A percentile compares a stretch with the other conserved stretches of the same genome.
These are phyloP conservation scores for Prunus yedoensis DNA, from an alignment of 331 rosid species.

Conservation along the genomic window DNA sequence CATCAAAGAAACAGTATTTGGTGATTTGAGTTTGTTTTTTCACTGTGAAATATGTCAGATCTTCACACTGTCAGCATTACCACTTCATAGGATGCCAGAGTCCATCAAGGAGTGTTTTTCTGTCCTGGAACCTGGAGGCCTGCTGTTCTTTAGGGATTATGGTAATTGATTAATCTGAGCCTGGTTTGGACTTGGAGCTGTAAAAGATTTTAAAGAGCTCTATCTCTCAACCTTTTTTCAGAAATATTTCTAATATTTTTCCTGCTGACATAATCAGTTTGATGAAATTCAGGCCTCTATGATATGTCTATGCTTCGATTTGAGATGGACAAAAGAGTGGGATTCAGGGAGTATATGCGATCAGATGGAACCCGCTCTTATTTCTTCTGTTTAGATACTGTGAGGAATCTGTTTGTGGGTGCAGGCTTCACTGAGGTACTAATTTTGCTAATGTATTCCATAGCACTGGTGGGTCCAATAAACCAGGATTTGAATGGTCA, in stretches of 20 bases:
- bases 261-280: constrained; percentile 22
- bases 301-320: constrained; percentile 98
- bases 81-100: constrained; percentile 64
- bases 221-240: not conserved
- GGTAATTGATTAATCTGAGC: constrained; percentile 46
- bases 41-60: constrained; percentile 49
- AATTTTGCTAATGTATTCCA: not conserved
- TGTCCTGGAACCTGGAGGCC: constrained; percentile 86
- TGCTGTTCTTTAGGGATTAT: constrained; percentile 84
- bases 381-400: constrained; percentile 76
- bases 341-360: constrained; percentile 76
- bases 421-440: constrained; percentile 90
- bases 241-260: constrained; percentile 14
- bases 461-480: too few species aligned
- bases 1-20: not conserved
- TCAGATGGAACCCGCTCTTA: constrained; percentile 87
- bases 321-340: constrained; percentile 57
- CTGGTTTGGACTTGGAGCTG: constrained; percentile 14
- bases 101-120: constrained; percentile 68
- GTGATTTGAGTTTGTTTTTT: constrained; percentile 25
- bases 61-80: constrained; percentile 85
- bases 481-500: not conserved
- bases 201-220: not conserved
- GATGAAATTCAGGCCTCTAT: constrained; percentile 69
- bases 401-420: constrained; percentile 60